Evolutionary conservation across 2,329 filamentous ascomycete species (phyloP), one percentile per base, ranked within the genome.

Genomic region (Aspergillus fructus): DNA sequence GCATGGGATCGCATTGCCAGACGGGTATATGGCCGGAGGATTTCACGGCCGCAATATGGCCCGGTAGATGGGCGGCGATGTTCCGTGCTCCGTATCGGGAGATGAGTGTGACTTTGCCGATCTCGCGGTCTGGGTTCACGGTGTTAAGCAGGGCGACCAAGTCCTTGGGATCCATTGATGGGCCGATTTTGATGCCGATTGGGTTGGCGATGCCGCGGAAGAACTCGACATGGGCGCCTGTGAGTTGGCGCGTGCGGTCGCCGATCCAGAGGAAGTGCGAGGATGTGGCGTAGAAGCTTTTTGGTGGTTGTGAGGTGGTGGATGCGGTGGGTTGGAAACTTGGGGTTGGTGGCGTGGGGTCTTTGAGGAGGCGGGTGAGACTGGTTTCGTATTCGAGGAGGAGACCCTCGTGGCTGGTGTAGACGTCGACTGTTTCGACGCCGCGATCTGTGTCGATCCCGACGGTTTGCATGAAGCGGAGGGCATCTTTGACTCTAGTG

Each of bases 1-100:
- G 94, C 94, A 99, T 99, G 21, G 94, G 94, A 76, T 99, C 94
- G 77, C 93, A 97, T 78, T 97, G 94, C 93, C 93, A 97, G 66
- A 97, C 91, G 4, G 96, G 91, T 21, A 82, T 68, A 69, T 89
- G 86, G 0, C 83, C 91, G 56, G 89, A 93, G 66, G 82, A 82
- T 73, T 94, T 89, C 24, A 99, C 93, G 39, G 91, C 91, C 64
- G 89, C 86, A 71, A 99, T 97, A 75, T 97, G 94, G 8, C 79
- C 81, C 0, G 92, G 91, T 0, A 99, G 84, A 61, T 96, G 85
- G 5, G 83, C 76, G 49, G 85, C 80, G 42, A 99, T 91, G 65
- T 89, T 90, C 42, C 79, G 79, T 15, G 90, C 90, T 59, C 94
- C 94, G 77, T 97, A 97, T 40, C 94, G 89, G 0, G 94, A 97